A percentile compares a stretch with the other conserved stretches of the same genome.
Conservation (phyloP, 1,139 yeast species). For the Geotrichum cucujoidarum region DNA sequence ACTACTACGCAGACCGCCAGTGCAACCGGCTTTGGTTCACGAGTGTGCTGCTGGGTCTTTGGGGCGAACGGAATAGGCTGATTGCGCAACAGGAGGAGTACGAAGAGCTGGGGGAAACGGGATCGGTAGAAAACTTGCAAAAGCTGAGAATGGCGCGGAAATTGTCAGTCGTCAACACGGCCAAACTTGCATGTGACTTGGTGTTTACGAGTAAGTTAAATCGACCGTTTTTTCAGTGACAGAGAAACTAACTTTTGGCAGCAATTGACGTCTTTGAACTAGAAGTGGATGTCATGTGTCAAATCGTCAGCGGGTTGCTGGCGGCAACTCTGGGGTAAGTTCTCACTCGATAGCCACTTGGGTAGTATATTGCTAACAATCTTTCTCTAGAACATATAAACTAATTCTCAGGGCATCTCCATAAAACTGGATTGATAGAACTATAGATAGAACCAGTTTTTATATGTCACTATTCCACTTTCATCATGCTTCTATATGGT, state of each 20-base stretch:
- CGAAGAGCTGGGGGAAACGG: constrained; percentile 7
- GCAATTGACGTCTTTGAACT: constrained; percentile 12
- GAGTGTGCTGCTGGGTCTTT: constrained; percentile 27
- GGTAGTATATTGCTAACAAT: neutral
- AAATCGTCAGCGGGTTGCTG: constrained; percentile 4
- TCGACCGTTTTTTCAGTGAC: neutral
- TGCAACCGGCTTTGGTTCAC: constrained; percentile 31
- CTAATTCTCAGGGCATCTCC: neutral
- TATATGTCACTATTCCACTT: no score
- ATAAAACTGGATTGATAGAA: no score
- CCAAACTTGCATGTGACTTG: constrained; percentile 30
- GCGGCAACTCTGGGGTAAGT: constrained; percentile 10
- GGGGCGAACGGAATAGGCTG: constrained; percentile 21
- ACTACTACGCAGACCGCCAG: constrained; percentile 26
- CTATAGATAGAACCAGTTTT: no score
- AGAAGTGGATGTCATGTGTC: constrained; percentile 1
- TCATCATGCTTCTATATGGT: no score
- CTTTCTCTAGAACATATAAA: neutral
- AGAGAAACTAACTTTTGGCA: neutral
- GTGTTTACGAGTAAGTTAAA: constrained; percentile 26
- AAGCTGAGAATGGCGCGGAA: neutral
- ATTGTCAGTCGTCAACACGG: constrained; percentile 21
- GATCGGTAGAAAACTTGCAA: neutral
- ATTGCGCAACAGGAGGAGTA: constrained; percentile 2
- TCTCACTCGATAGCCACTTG: neutral